phyloP scores from a whole-genome alignment of 257 asterid genomes.

The Penstemon davidsonii region DNA sequence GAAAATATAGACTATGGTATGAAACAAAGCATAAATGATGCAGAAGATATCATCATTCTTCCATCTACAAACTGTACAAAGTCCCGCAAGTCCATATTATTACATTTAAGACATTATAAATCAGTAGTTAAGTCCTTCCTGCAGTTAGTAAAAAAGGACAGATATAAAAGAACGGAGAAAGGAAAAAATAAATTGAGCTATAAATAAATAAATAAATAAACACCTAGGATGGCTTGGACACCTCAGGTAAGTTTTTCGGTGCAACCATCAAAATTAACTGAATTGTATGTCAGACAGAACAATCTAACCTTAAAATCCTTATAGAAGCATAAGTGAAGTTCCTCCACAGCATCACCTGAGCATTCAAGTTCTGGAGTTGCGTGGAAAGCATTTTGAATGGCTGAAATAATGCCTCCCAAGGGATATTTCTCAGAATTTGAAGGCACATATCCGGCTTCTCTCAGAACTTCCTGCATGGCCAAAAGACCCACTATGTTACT shows the following conservation, averaged over 20 bases:
- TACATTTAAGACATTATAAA: not conserved
- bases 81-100: conserved; percentile 1
- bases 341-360: conserved; percentile 71
- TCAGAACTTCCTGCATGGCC: conserved; percentile 63
- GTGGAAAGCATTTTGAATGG: conserved; percentile 83
- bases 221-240: not conserved
- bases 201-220: not conserved
- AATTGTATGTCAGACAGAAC: not conserved
- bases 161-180: no score
- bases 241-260: not conserved
- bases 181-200: not conserved
- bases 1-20: not conserved
- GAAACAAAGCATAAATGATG: not conserved
- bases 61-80: conserved; percentile 3
- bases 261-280: not conserved
- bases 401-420: conserved; percentile 68
- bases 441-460: conserved; percentile 77
- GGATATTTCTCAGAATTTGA: conserved; percentile 90
- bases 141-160: not conserved
- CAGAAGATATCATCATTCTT: conserved; percentile 8
- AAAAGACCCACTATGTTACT: conserved; percentile 4
- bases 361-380: conserved; percentile 74
- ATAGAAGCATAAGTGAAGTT: conserved; percentile 75
- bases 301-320: conserved; percentile 78
- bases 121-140: not conserved